These are phyloP conservation scores for Saksenaea oblongispora DNA, from an alignment of 371 early-diverging fungal species.

Conservation along the genomic window DNA sequence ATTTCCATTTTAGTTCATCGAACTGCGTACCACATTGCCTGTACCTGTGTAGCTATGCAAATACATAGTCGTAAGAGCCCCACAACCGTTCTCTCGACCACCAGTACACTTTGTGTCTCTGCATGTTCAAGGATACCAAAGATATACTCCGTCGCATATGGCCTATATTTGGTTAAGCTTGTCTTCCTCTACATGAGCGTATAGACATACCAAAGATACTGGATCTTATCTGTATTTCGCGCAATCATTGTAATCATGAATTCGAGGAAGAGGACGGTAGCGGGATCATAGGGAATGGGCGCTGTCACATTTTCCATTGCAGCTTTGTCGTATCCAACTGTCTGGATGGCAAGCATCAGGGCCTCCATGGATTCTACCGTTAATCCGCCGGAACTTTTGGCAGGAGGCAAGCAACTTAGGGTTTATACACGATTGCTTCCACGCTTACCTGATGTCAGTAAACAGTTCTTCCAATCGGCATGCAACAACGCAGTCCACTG, in stretches of 20 bases:
- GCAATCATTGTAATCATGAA: slow-evolving; percentile 73
- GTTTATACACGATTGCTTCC: neutral
- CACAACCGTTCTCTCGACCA: slow-evolving; percentile 79
- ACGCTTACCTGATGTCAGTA: slow-evolving; percentile 63
- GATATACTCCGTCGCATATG: slow-evolving; percentile 65
- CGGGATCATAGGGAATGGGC: slow-evolving; percentile 63
- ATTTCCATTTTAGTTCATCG: neutral
- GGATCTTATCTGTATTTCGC: slow-evolving; percentile 70
- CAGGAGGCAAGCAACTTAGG: neutral
- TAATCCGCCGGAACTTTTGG: neutral
- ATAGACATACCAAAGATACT: slow-evolving; percentile 58
- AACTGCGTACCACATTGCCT: neutral
- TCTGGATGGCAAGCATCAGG: slow-evolving; percentile 58
- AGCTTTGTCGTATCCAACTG: slow-evolving; percentile 39
- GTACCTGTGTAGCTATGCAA: slow-evolving; percentile 69
- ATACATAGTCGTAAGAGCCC: slow-evolving; percentile 74
- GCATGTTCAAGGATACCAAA: slow-evolving; percentile 71
- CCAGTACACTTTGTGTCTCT: slow-evolving; percentile 64
- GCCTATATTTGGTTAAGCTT: slow-evolving; percentile 42
- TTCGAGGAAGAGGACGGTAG: slow-evolving; percentile 75
- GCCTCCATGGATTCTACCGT: slow-evolving; percentile 56
- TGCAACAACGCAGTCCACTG: slow-evolving; percentile 70
- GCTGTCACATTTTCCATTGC: slow-evolving; percentile 39
- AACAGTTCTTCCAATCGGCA: slow-evolving; percentile 78
- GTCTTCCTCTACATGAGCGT: slow-evolving; percentile 8